A percentile compares a stretch with the other conserved stretches of the same genome.
phyloP scores from a whole-genome alignment of 306 rosid genomes.

The Morella rubra region DNA sequence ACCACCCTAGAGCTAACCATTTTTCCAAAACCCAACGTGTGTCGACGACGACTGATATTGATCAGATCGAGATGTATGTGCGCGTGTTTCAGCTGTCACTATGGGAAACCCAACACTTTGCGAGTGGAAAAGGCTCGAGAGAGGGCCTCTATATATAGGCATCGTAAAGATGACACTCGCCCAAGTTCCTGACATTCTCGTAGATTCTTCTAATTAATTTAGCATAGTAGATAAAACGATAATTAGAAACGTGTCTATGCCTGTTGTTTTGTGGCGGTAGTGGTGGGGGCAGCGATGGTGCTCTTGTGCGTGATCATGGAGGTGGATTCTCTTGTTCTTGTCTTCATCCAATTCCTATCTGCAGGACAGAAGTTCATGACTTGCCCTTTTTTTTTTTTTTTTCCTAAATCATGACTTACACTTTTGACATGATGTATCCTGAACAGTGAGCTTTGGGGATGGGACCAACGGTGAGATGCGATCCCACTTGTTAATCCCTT shows the following conservation, averaged over 20 bases:
- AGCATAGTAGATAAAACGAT: neutral
- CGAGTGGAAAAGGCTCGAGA: conserved; percentile 25
- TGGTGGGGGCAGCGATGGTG: conserved; percentile 32
- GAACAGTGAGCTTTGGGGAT: conserved; percentile 11
- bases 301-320: conserved; percentile 22
- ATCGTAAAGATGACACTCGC: neutral
- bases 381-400: too few species aligned
- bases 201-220: conserved; percentile 34
- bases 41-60: neutral
- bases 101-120: conserved; percentile 7
- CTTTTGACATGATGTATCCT: conserved; percentile 32
- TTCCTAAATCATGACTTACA: too few species aligned
- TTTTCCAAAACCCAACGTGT: conserved; percentile 15
- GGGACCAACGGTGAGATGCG: conserved; percentile 18
- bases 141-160: conserved; percentile 53
- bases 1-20: conserved; percentile 58
- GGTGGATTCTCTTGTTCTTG: conserved; percentile 26
- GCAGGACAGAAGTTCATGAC: conserved; percentile 12
- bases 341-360: conserved; percentile 22
- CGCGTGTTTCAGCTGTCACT: neutral
- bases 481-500: conserved; percentile 15
- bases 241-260: conserved; percentile 25
- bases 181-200: conserved; percentile 31
- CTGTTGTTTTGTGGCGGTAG: conserved; percentile 38
- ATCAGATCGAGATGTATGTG: neutral